Conservation (phyloP, 345 rosid species). For the Boechera stricta region DNA sequence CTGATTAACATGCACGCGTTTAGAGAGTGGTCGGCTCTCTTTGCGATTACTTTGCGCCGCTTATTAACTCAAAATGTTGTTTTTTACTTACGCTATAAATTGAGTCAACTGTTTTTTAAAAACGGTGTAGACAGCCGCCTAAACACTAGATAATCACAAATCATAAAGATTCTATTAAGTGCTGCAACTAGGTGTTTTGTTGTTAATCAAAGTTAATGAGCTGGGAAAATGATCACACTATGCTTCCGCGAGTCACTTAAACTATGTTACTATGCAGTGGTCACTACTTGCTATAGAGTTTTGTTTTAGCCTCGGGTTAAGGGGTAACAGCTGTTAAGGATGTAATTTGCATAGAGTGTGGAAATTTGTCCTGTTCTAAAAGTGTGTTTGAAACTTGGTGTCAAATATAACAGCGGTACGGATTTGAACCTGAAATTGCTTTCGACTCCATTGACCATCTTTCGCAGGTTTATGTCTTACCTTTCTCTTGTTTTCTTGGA, state of each 20-base stretch:
- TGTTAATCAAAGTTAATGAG: not conserved
- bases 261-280: too few species aligned
- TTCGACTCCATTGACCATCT: constrained; percentile 26
- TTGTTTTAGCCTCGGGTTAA: not conserved
- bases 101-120: not conserved
- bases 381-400: constrained; percentile 34
- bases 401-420: constrained; percentile 26
- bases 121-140: too few species aligned
- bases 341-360: constrained; percentile 17
- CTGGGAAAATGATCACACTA: not conserved
- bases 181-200: too few species aligned
- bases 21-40: constrained; percentile 25
- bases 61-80: constrained; percentile 18
- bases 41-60: constrained; percentile 42
- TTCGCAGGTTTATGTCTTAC: constrained; percentile 26
- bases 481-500: constrained; percentile 19
- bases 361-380: constrained; percentile 14
- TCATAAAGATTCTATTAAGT: too few species aligned
- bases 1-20: constrained; percentile 33
- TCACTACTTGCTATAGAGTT: not conserved
- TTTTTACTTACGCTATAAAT: not conserved
- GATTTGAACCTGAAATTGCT: constrained; percentile 30
- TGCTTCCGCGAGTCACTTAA: not conserved
- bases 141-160: too few species aligned
- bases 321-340: not conserved